Base-by-base conservation (phyloP, 495 filamentous ascomycete genomes). In the Penicillium psychrofluorescens region DNA sequence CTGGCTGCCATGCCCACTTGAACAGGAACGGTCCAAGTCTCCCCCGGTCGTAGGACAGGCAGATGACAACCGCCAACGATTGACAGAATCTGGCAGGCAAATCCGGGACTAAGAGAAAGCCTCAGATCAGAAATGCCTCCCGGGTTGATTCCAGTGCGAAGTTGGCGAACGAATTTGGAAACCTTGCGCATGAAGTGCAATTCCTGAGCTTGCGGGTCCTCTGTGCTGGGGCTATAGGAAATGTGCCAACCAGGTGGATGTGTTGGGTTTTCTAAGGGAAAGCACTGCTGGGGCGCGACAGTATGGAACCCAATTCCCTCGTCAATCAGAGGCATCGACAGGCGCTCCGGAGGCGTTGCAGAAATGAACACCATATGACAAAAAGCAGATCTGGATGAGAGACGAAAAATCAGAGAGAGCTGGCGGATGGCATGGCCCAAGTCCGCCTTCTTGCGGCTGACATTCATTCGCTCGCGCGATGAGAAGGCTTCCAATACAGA, bases 301-400 rank as follows among this genome's bases (percentile, higher is more conserved):
- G 57, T 61, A 11, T 58, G 51, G n/a, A 61, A 44, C 10, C 57
- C 57, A 30, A 61, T 58, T 2, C 46, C 49, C 9, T 40, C 39
- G 43, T 61, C 47, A 28, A 58, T 48, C 14, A 22, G 43, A 22
- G 54, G 48, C 7, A 61, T 36, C 6, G 16, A 36, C 2, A 55
- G 28, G 33, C 39, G 40, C 7, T 15, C 38, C 28, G 45, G 51
- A 2, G 46, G 35, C 0, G 28, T 41, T 3, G 51, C 46, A 28
- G 57, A 53, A 27, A 58, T 11, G 11, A 58, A 49, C 27, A 61
- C 50, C 29, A 58, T 14, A 39, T 61, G 54, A 27, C 54, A 53
- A n/a, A 53, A 55, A 0, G 57, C 51, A 11, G 41, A n/a, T 22
- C 57, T 39, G 11, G 54, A 33, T 1, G 46, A 50, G 3, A 11